Percentiles rank a stretch among this genome's conserved stretches.
phyloP scores from a whole-genome alignment of 2,329 filamentous ascomycete genomes.

The Chaetomium olivaceum region DNA sequence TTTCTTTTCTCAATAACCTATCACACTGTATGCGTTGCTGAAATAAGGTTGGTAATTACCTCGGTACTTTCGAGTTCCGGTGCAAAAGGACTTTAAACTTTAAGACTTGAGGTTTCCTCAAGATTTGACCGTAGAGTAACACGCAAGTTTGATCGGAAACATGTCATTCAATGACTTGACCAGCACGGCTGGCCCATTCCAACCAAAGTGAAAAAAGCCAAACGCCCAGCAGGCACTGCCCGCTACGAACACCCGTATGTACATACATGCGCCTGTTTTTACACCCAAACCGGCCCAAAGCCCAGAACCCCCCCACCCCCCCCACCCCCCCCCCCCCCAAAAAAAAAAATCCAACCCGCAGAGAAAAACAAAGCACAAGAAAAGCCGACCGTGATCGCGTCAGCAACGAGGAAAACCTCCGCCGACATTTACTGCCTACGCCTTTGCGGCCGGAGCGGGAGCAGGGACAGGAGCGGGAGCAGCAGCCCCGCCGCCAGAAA shows the following conservation, averaged over 20 bases:
- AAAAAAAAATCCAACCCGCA: not conserved
- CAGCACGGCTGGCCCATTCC: not conserved
- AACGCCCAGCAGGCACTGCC: constrained; percentile 9
- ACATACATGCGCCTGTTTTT: not conserved
- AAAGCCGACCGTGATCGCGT: not conserved
- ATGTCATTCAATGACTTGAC: constrained; percentile 4
- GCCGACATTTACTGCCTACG: not conserved
- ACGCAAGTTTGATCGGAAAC: not conserved
- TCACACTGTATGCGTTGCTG: too few species aligned
- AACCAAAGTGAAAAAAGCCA: not conserved
- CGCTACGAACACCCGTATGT: not conserved
- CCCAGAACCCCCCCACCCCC: not conserved
- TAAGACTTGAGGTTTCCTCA: too few species aligned
- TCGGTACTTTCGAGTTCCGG: too few species aligned
- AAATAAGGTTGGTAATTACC: too few species aligned
- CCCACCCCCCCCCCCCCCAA: too few species aligned
- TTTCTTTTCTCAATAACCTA: too few species aligned
- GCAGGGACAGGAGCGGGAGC: not conserved
- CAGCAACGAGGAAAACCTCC: not conserved
- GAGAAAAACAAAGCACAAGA: not conserved
- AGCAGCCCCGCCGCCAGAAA: not conserved
- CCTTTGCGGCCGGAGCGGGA: not conserved
- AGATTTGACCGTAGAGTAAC: not conserved
- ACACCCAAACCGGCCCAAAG: not conserved
- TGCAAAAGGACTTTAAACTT: too few species aligned